Evolutionary conservation across 2,329 filamentous ascomycete species (phyloP).

Genomic region (Alternaria infectoria): DNA sequence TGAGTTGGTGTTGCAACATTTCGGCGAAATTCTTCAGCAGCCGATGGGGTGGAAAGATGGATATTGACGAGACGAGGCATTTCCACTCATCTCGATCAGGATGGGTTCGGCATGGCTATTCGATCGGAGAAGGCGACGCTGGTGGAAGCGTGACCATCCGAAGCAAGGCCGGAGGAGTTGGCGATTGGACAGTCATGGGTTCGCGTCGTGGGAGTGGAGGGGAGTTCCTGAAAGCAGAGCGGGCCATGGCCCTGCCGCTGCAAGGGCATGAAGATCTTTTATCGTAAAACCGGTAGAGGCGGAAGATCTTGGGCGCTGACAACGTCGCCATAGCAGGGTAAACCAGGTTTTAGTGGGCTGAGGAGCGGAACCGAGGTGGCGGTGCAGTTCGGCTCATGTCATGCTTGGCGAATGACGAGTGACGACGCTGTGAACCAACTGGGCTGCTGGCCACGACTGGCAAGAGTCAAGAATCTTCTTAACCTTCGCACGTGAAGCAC

Average conservation of each 20-base stretch:
- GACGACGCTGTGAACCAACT: constrained; percentile 9
- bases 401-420: constrained; percentile 15
- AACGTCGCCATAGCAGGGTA: constrained; percentile 3
- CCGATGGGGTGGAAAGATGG: not conserved
- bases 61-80: not conserved
- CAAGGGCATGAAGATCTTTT: constrained; percentile 35
- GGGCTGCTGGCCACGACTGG: constrained; percentile 4
- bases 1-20: not conserved
- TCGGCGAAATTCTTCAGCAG: not conserved
- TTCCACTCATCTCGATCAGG: not conserved
- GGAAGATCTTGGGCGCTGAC: constrained; percentile 16
- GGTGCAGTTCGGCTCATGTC: constrained; percentile 13
- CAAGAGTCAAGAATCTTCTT: constrained; percentile 14
- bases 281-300: constrained; percentile 19
- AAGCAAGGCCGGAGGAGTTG: constrained; percentile 2
- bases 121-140: constrained; percentile 26
- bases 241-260: constrained; percentile 40
- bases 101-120: constrained; percentile 6
- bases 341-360: constrained; percentile 11
- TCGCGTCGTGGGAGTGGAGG: constrained; percentile 9
- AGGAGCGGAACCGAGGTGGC: constrained; percentile 12
- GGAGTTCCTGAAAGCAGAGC: constrained; percentile 37
- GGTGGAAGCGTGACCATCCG: constrained; percentile 23
- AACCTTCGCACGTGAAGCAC: constrained; percentile 10
- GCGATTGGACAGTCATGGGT: constrained; percentile 22